A percentile compares a stretch with the other conserved stretches of the same genome.
phyloP scores from a whole-genome alignment of 1,284 basidiomycete species.

The Ustilago esculenta region DNA sequence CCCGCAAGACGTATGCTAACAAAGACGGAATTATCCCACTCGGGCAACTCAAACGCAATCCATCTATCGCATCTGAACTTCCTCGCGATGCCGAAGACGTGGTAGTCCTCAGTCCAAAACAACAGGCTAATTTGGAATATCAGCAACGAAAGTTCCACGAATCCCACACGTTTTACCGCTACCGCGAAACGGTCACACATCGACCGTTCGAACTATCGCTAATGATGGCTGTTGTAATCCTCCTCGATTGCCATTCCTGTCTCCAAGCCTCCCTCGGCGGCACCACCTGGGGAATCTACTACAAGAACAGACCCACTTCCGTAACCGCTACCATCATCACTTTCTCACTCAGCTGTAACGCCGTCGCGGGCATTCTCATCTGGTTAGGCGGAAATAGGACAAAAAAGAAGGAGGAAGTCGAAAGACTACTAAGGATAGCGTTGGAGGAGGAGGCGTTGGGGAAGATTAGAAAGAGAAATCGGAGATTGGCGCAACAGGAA shows the following conservation, averaged over 20 bases:
- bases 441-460: constrained; percentile 70
- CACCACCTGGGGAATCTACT: constrained; percentile 80
- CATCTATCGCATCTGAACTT: constrained; percentile 59
- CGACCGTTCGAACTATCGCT: constrained; percentile 75
- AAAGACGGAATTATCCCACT: constrained; percentile 43
- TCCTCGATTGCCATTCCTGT: constrained; percentile 61
- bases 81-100: constrained; percentile 57
- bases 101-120: constrained; percentile 59
- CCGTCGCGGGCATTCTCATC: constrained; percentile 79
- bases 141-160: constrained; percentile 64
- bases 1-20: constrained; percentile 23
- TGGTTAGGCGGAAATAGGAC: constrained; percentile 81
- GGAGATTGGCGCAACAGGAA: constrained; percentile 3
- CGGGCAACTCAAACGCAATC: constrained; percentile 50
- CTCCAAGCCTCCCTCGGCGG: constrained; percentile 73
- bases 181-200: constrained; percentile 86
- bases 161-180: constrained; percentile 78
- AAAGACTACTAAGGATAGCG: constrained; percentile 76
- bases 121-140: constrained; percentile 61
- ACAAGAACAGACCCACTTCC: constrained; percentile 69
- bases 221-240: constrained; percentile 50
- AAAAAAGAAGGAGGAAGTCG: constrained; percentile 79
- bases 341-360: constrained; percentile 80
- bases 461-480: constrained; percentile 38
- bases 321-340: constrained; percentile 78